Evolutionary conservation across 2,329 filamentous ascomycete genomes (phyloP).

Genomic region (Aspergillus sp.): DNA sequence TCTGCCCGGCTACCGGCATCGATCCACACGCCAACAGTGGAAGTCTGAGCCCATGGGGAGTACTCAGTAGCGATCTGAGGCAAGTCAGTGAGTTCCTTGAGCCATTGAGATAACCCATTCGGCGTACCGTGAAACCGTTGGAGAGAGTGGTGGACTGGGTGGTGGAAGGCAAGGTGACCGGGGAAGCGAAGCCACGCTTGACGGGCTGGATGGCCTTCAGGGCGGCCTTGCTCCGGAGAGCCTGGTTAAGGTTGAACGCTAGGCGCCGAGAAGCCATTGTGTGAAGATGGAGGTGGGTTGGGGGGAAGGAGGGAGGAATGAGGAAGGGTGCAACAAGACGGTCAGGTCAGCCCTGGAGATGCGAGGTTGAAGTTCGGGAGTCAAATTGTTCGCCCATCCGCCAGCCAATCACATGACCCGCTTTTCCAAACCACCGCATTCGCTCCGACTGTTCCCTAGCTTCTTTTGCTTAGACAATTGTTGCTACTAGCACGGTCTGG

Average conservation of each 20-base stretch:
- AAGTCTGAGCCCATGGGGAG: slow-evolving; percentile 97
- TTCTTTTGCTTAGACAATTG: background rate
- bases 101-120: slow-evolving; percentile 18
- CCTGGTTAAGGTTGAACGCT: slow-evolving; percentile 89
- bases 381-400: slow-evolving; percentile 48
- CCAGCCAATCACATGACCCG: slow-evolving; percentile 49
- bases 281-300: slow-evolving; percentile 38
- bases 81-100: slow-evolving; percentile 33
- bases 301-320: slow-evolving; percentile 53
- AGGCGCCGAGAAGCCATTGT: slow-evolving; percentile 95
- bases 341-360: slow-evolving; percentile 36
- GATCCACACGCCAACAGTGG: slow-evolving; percentile 98
- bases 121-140: slow-evolving; percentile 90
- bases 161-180: slow-evolving; percentile 70
- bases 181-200: slow-evolving; percentile 87
- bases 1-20: slow-evolving; percentile 97
- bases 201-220: slow-evolving; percentile 75
- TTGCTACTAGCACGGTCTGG: too few species aligned
- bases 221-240: slow-evolving; percentile 83
- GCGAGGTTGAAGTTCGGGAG: slow-evolving; percentile 47
- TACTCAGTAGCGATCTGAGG: slow-evolving; percentile 92
- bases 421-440: slow-evolving; percentile 41
- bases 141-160: slow-evolving; percentile 94
- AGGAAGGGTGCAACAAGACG: slow-evolving; percentile 31
- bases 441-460: slow-evolving; percentile 38